These are phyloP conservation scores for Monilinia vaccinii-corymbosi DNA, from an alignment of 2,329 filamentous ascomycete genomes.

Conservation along the genomic window DNA sequence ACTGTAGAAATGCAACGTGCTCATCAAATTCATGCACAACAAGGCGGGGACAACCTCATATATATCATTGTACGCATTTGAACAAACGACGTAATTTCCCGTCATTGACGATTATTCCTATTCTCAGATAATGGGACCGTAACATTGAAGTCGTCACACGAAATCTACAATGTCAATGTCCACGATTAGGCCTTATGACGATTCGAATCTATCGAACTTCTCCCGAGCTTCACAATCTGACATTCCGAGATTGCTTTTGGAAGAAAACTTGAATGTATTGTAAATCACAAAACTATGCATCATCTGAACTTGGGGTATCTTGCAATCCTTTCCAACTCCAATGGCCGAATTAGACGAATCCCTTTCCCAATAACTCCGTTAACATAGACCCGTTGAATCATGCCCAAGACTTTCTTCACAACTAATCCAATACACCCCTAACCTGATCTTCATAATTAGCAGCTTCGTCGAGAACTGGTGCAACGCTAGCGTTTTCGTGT, in stretches of 20 bases:
- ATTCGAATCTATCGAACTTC: neutral
- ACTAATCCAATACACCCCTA: conserved; percentile 14
- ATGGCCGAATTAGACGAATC: neutral
- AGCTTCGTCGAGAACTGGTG: conserved; percentile 19
- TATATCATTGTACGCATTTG: neutral
- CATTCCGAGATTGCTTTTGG: neutral
- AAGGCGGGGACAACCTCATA: neutral
- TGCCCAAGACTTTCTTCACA: conserved; percentile 1
- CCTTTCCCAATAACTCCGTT: neutral
- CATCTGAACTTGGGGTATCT: neutral
- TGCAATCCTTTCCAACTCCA: neutral
- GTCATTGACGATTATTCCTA: neutral
- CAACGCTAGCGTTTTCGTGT: conserved; percentile 14
- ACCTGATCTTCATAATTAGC: conserved; percentile 24
- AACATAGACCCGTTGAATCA: neutral
- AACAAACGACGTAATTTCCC: neutral
- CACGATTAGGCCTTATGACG: neutral
- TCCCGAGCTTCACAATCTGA: neutral
- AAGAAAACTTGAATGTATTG: neutral
- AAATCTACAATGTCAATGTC: neutral
- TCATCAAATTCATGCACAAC: neutral
- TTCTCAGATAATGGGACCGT: neutral
- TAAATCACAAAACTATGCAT: neutral
- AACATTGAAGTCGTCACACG: neutral
- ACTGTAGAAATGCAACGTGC: too few species aligned